Conservation (phyloP, 2,329 filamentous ascomycete genomes). For the Penicillium aurantiogriseum region DNA sequence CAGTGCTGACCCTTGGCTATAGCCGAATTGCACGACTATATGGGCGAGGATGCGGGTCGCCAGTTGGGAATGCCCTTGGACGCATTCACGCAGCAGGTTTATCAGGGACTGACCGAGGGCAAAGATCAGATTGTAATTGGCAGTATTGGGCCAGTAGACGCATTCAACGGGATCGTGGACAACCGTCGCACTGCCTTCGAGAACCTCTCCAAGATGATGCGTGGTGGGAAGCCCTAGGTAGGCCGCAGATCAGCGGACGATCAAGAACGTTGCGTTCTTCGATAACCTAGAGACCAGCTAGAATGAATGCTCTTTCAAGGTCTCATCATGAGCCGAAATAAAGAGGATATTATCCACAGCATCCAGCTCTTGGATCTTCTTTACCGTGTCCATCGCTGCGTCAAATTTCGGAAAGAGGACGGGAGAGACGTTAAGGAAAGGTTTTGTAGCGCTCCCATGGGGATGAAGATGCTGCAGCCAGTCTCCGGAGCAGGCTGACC, state of each 20-base stretch:
- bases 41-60: slow-evolving; percentile 44
- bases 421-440: too few relatives aligned
- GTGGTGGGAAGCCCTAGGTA: neutral
- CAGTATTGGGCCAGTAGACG: slow-evolving; percentile 25
- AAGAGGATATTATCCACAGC: too few relatives aligned
- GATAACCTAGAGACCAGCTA: neutral
- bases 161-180: slow-evolving; percentile 35
- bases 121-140: slow-evolving; percentile 47
- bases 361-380: too few relatives aligned
- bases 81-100: slow-evolving; percentile 49
- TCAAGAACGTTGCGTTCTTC: neutral
- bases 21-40: slow-evolving; percentile 53
- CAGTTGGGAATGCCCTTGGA: slow-evolving; percentile 51
- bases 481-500: too few relatives aligned
- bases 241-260: neutral
- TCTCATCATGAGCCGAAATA: too few relatives aligned
- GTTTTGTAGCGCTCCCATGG: too few relatives aligned
- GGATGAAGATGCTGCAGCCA: too few relatives aligned
- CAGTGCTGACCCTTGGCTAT: neutral
- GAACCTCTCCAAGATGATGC: slow-evolving; percentile 8
- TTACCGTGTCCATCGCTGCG: too few relatives aligned
- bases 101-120: slow-evolving; percentile 42
- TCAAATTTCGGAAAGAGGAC: too few relatives aligned
- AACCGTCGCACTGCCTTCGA: slow-evolving; percentile 27
- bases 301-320: neutral